Base-by-base conservation (phyloP, 169 alveolate species). In the Plasmodium berghei region DNA sequence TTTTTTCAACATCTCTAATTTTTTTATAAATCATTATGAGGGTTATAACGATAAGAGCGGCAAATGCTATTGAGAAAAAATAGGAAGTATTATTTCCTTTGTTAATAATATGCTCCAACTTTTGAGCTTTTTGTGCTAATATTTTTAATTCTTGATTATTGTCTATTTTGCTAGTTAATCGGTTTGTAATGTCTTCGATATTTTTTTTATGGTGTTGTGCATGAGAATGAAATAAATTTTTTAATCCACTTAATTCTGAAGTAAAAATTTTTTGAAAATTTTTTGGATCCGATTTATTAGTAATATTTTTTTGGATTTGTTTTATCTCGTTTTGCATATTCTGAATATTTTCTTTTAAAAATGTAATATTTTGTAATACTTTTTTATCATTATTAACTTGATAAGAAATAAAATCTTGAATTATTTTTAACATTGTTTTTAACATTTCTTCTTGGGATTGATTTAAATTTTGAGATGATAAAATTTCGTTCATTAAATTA, bases 1-100 rank as follows among this genome's bases (percentile, higher is more conserved):
- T 83, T 46, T 83, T 83, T 34, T 83, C 90, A 1, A 83, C 90
- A 16, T 83, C 90, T n/a, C 90, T 55, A 18, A 83, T 83, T 70
- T 83, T 83, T 18, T 83, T 83, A 56, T 83, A 83, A 9, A 83
- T 83, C 28, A 83, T 16, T 12, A 66, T 55, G 14, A 83, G 56
- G 2, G 90, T 83, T 9, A 58, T 28, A 40, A 83, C 49, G 5
- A 83, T 69, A 42, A 83, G 66, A 18, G 16, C 42, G 56, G 90
- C 72, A 69, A 83, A 83, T 1, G 63, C 54, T 55, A 83, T 9
- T 8, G 63, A 52, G 16, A 83, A 83, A 12, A 67, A 0, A 48
- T 83, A 83, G 8, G 85, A 10, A 12, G 85, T 66, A 20, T n/a
- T 67, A 61, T 83, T 83, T 5, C 90, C 85, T 20, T 83, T 83